A percentile compares a stretch with the other conserved stretches of the same genome.
Evolutionary conservation across 2,329 filamentous ascomycete species (phyloP).

Genomic region (Fusarium annulatum): DNA sequence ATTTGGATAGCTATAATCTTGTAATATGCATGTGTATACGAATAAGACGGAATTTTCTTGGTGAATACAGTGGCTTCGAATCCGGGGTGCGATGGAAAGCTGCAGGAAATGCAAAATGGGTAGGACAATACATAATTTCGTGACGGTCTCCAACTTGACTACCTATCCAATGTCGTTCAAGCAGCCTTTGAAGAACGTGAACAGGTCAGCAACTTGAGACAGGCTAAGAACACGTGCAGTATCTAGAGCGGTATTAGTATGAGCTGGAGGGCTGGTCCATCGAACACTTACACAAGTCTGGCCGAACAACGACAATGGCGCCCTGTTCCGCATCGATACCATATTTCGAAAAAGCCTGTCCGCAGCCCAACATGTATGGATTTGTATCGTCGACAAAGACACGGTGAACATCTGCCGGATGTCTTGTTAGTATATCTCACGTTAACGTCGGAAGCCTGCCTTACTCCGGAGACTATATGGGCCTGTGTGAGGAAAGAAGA

Average conservation of each 20-base stretch:
- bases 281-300: constrained; percentile 31
- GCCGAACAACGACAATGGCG: constrained; percentile 28
- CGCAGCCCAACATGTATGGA: constrained; percentile 25
- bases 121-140: no score
- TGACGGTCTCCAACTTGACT: neutral
- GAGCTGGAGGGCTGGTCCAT: accelerated
- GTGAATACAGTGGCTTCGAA: no score
- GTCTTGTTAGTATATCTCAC: neutral
- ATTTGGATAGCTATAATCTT: constrained; percentile 53
- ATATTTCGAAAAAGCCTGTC: constrained; percentile 14
- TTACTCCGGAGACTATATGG: constrained; percentile 6
- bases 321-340: constrained; percentile 22
- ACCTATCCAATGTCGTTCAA: neutral
- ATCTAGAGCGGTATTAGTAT: neutral
- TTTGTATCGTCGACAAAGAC: constrained; percentile 30
- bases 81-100: accelerated
- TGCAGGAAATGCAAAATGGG: no score
- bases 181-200: constrained; percentile 16
- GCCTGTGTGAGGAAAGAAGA: constrained; percentile 27
- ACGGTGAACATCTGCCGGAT: constrained; percentile 14
- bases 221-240: constrained; percentile 7
- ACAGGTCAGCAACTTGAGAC: neutral
- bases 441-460: accelerated
- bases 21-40: neutral
- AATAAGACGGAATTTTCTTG: accelerated